Conservation (phyloP, 768 basidiomycete genomes). For the Phlegmacium glaucopus region DNA sequence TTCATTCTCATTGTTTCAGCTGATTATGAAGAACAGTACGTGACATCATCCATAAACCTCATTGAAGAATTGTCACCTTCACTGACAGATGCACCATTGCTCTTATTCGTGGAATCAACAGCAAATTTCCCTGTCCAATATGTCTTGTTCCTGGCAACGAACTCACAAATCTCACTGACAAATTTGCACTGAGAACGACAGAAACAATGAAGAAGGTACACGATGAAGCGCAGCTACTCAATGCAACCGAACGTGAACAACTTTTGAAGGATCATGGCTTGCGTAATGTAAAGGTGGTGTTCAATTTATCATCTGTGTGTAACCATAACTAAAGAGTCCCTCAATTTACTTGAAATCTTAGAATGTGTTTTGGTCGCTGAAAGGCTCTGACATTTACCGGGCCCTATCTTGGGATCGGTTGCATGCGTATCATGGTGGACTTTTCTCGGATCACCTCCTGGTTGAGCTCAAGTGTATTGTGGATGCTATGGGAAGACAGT, state of each 20-base stretch:
- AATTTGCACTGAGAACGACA: constrained; percentile 13
- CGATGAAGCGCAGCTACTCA: constrained; percentile 6
- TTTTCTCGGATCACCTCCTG: constrained; percentile 31
- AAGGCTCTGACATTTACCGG: constrained; percentile 24
- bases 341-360: constrained; percentile 6
- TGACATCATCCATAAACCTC: not conserved
- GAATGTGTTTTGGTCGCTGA: constrained; percentile 36
- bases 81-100: constrained; percentile 33
- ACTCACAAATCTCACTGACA: constrained; percentile 16
- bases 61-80: not conserved
- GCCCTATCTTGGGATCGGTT: constrained; percentile 34
- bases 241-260: constrained; percentile 13
- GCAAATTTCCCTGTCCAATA: constrained; percentile 31
- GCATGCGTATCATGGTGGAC: constrained; percentile 27
- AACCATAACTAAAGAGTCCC: not conserved
- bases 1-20: constrained; percentile 31
- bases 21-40: constrained; percentile 40
- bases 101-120: constrained; percentile 24
- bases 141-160: constrained; percentile 31
- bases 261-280: constrained; percentile 17
- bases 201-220: constrained; percentile 13
- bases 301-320: not conserved
- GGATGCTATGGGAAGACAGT: constrained; percentile 5
- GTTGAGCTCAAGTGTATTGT: constrained; percentile 19
- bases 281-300: constrained; percentile 19